Conservation (phyloP, 2,329 filamentous ascomycete genomes). For the Fusarium verrucosum region DNA sequence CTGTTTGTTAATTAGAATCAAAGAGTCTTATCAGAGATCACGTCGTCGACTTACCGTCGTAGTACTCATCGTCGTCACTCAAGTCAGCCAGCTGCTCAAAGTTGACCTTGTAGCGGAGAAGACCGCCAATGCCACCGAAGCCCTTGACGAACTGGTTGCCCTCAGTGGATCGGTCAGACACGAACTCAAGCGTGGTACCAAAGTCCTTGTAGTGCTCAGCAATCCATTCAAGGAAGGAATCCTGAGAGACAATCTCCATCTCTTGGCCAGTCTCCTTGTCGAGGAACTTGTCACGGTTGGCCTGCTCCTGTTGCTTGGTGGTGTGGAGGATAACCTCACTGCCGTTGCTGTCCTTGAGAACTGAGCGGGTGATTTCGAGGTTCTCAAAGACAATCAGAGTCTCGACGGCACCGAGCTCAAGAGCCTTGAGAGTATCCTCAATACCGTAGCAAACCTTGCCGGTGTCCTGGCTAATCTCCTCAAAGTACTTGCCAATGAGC, state of each 20-base stretch:
- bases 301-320: conserved; percentile 78
- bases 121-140: conserved; percentile 96
- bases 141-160: conserved; percentile 99
- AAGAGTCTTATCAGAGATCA: neutral
- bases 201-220: conserved; percentile 99
- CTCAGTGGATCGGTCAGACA: conserved; percentile 96
- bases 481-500: conserved; percentile 98
- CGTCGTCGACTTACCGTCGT: conserved; percentile 62
- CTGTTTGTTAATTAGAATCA: conserved; percentile 50
- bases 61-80: conserved; percentile 96
- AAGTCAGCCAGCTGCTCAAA: conserved; percentile 97
- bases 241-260: conserved; percentile 91
- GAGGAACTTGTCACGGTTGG: conserved; percentile 84
- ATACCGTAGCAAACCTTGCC: conserved; percentile 98
- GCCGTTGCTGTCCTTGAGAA: conserved; percentile 81
- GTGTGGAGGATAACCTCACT: conserved; percentile 82
- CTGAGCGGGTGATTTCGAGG: conserved; percentile 91
- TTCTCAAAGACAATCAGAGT: conserved; percentile 97
- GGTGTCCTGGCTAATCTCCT: conserved; percentile 97
- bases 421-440: conserved; percentile 94
- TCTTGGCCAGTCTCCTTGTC: conserved; percentile 96
- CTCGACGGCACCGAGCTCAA: conserved; percentile 95
- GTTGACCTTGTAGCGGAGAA: conserved; percentile 99
- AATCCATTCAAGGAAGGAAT: conserved; percentile 98
- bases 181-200: conserved; percentile 93